Percentiles rank a stretch among this genome's conserved stretches.
Conservation (phyloP, 768 basidiomycete species). For the Pleurotus djamor region DNA sequence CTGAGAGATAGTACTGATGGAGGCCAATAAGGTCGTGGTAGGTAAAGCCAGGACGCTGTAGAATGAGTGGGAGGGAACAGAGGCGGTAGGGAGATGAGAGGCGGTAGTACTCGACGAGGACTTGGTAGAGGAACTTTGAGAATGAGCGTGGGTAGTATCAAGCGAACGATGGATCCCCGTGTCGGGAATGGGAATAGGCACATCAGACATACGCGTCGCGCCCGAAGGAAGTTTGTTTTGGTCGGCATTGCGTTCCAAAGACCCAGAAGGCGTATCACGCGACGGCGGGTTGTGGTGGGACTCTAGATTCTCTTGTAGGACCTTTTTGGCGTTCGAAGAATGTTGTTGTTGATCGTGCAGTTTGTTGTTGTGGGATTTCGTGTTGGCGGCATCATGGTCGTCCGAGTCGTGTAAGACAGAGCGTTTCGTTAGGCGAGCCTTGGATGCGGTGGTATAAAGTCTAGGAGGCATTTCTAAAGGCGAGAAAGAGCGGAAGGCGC, state of each 20-base stretch:
- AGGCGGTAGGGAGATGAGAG: background rate
- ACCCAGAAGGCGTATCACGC: background rate
- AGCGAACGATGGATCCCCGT: conserved; percentile 22
- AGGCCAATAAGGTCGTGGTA: background rate
- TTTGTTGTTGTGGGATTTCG: background rate
- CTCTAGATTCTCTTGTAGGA: background rate
- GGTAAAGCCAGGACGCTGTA: background rate
- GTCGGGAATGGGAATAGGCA: conserved; percentile 52
- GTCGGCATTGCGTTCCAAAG: background rate
- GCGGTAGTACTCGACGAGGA: conserved; percentile 6
- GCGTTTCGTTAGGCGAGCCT: background rate
- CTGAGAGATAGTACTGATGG: conserved; percentile 11
- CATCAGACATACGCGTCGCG: conserved; percentile 23
- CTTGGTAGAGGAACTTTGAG: conserved; percentile 21
- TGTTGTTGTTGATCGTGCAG: background rate
- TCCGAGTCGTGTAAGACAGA: background rate
- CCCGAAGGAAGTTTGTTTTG: conserved; percentile 22
- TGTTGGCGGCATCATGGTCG: background rate
- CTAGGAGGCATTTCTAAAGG: background rate
- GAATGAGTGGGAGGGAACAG: background rate
- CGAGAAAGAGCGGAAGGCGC: conserved; percentile 4
- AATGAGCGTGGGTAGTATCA: conserved; percentile 12
- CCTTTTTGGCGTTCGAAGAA: background rate
- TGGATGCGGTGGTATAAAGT: background rate
- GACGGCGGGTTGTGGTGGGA: background rate